Evolutionary conservation across 805 yeast genomes (phyloP).

Genomic region (Zygoascus tannicola): DNA sequence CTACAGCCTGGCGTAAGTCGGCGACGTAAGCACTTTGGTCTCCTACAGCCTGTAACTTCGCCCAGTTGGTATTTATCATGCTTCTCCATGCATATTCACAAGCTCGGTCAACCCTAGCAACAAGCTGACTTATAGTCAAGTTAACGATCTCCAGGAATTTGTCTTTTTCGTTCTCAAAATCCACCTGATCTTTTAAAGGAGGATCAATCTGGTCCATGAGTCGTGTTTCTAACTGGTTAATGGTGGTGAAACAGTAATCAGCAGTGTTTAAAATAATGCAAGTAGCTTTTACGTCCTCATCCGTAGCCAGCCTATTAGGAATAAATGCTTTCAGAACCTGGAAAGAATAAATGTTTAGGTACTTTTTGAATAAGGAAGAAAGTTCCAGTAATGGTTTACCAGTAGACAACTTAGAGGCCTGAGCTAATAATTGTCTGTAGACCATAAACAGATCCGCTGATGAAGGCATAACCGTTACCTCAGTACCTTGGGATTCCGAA

Average conservation of each 20-base stretch:
- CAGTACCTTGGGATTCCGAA: constrained; percentile 24
- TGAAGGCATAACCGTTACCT: constrained; percentile 62
- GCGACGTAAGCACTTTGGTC: constrained; percentile 64
- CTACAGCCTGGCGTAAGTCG: constrained; percentile 42
- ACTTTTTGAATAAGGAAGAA: constrained; percentile 52
- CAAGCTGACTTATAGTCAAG: constrained; percentile 44
- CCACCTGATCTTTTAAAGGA: constrained; percentile 33
- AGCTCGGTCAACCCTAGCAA: constrained; percentile 51
- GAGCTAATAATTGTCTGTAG: constrained; percentile 64
- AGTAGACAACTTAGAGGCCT: constrained; percentile 50
- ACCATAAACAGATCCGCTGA: constrained; percentile 79
- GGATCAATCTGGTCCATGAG: constrained; percentile 36
- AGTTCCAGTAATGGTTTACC: constrained; percentile 38
- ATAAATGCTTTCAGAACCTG: constrained; percentile 42
- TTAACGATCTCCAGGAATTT: constrained; percentile 50
- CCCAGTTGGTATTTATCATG: constrained; percentile 71
- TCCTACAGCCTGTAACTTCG: constrained; percentile 47
- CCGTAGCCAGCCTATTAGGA: constrained; percentile 37
- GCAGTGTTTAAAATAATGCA: constrained; percentile 78
- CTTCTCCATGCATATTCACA: constrained; percentile 74
- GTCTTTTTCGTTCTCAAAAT: constrained; percentile 49
- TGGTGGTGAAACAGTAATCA: constrained; percentile 75
- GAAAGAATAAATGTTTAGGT: constrained; percentile 50
- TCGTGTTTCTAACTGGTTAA: constrained; percentile 64
- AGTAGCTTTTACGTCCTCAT: constrained; percentile 55